These are phyloP conservation scores for Arthrobotrys megalospora DNA, from an alignment of 2,329 filamentous ascomycete species.

Conservation along the genomic window DNA sequence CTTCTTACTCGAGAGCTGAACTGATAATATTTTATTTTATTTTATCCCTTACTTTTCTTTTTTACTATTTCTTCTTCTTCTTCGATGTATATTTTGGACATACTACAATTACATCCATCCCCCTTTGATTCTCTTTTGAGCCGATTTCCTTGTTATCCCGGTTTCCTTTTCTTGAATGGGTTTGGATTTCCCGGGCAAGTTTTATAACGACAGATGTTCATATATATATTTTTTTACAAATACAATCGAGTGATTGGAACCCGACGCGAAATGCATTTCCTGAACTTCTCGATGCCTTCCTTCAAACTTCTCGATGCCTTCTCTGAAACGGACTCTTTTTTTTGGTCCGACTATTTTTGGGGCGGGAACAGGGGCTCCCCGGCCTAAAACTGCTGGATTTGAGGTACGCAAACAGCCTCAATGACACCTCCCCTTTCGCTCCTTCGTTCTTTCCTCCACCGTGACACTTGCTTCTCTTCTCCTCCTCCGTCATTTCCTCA, in stretches of 20 bases:
- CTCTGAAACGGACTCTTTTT: neutral
- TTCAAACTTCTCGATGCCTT: neutral
- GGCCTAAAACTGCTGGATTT: constrained; percentile 1
- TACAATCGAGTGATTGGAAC: no score
- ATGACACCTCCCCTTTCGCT: neutral
- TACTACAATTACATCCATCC: neutral
- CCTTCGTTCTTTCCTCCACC: no score
- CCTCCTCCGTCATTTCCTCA: neutral
- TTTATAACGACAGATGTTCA: no score
- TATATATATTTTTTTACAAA: no score
- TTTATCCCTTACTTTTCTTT: neutral
- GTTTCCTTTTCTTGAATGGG: no score
- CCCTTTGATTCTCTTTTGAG: neutral
- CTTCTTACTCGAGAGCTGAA: neutral
- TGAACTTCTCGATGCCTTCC: no score
- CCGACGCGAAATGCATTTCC: no score
- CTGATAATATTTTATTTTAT: constrained; percentile 21
- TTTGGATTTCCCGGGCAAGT: no score
- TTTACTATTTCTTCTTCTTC: neutral
- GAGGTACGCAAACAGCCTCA: constrained; percentile 35
- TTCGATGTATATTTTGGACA: constrained; percentile 21
- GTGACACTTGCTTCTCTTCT: no score
- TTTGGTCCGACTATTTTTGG: constrained; percentile 18
- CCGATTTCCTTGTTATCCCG: no score
- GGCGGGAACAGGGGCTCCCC: neutral